Conservation (phyloP, 2,329 filamentous ascomycete species). For the Triangularia setosa region DNA sequence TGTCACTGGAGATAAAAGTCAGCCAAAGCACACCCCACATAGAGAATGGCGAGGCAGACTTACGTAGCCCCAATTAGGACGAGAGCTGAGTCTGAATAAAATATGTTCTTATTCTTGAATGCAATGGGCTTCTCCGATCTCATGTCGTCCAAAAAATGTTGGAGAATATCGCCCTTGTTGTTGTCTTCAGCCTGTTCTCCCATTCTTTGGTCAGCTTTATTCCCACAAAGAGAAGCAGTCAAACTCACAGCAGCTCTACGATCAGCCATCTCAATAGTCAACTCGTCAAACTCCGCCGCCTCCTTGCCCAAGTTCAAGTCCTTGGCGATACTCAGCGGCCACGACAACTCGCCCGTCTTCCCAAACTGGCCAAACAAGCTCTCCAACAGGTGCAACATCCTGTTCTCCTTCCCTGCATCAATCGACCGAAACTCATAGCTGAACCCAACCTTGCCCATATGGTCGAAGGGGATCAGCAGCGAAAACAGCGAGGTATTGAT, state of each 20-base stretch:
- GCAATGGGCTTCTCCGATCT: conserved; percentile 23
- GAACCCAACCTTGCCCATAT: conserved; percentile 30
- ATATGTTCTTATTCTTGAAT: conserved; percentile 20
- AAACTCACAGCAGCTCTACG: conserved; percentile 21
- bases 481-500: conserved; percentile 27
- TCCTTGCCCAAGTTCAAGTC: conserved; percentile 15
- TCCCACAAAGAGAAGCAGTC: neutral
- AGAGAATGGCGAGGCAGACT: neutral
- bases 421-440: conserved; percentile 26
- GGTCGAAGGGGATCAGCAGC: conserved; percentile 29
- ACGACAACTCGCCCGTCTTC: conserved; percentile 22
- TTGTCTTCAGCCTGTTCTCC: conserved; percentile 13
- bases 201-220: neutral
- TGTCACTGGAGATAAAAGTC: conserved; percentile 11
- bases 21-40: neutral
- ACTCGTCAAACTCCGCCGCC: conserved; percentile 39
- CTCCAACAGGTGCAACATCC: conserved; percentile 25
- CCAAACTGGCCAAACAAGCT: conserved; percentile 21
- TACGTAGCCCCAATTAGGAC: conserved; percentile 26
- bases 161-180: conserved; percentile 25
- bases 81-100: conserved; percentile 24
- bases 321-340: conserved; percentile 22
- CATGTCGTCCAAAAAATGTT: conserved; percentile 26
- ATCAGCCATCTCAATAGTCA: conserved; percentile 36
- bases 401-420: conserved; percentile 23